Conservation (phyloP, 768 basidiomycete genomes). For the Russula lepida region DNA sequence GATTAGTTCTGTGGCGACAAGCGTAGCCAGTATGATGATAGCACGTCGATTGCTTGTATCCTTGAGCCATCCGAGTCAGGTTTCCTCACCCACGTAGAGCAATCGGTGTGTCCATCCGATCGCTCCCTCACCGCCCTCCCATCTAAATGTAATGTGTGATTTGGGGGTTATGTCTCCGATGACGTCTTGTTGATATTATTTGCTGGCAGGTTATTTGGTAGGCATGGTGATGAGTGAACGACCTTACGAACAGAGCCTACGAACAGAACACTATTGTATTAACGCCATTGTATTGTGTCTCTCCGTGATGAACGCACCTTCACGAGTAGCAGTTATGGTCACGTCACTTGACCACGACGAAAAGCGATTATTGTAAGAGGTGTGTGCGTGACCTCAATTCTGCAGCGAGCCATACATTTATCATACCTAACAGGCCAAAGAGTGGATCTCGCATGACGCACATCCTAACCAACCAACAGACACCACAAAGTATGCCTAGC, state of each 20-base stretch:
- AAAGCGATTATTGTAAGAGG: no score
- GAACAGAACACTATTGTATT: no score
- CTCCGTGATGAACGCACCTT: no score
- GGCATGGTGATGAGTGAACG: no score
- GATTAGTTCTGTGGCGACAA: slow-evolving; percentile 1
- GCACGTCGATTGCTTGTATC: not conserved
- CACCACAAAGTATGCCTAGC: not conserved
- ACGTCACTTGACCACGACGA: not conserved
- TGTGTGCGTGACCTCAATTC: not conserved
- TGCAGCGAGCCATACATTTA: not conserved
- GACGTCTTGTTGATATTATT: no score
- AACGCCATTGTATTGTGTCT: no score
- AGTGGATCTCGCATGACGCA: not conserved
- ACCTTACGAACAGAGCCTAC: no score
- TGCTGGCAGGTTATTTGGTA: no score
- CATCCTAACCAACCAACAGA: not conserved
- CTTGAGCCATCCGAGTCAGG: not conserved
- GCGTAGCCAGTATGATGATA: not conserved
- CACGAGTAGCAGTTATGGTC: not conserved
- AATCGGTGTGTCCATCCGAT: no score
- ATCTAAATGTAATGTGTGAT: no score
- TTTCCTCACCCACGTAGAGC: not conserved
- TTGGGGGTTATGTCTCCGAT: no score
- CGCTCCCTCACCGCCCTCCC: not conserved
- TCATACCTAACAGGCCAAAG: not conserved